Percentiles rank a stretch among this genome's conserved stretches.
Conservation (phyloP, 495 filamentous ascomycete species). For the Hypoxylon trugodes region DNA sequence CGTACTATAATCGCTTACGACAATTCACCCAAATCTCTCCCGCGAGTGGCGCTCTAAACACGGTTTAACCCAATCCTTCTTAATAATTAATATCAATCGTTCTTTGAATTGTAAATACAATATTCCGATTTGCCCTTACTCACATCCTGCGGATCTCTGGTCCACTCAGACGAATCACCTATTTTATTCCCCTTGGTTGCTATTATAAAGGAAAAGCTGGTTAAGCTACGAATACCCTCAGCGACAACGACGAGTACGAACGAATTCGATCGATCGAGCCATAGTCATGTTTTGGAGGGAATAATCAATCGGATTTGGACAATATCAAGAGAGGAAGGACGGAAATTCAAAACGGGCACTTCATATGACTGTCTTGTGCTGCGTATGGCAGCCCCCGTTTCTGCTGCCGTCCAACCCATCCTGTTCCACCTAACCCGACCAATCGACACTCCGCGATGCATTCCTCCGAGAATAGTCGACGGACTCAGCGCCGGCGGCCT, state of each 20-base stretch:
- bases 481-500: conserved; percentile 39
- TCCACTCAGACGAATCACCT: conserved; percentile 5
- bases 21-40: conserved; percentile 5
- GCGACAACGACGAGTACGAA: conserved; percentile 4
- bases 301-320: conserved; percentile 3
- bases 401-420: conserved; percentile 30
- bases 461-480: conserved; percentile 44
- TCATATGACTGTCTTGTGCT: conserved; percentile 20
- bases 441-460: conserved; percentile 40
- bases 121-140: conserved; percentile 9
- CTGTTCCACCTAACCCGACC: conserved; percentile 25
- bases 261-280: conserved; percentile 2
- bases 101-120: conserved; percentile 23
- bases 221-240: not conserved
- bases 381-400: conserved; percentile 42
- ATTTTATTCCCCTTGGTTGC: not conserved
- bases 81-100: conserved; percentile 26
- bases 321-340: not conserved
- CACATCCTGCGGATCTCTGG: conserved; percentile 2
- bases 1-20: conserved; percentile 3
- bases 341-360: conserved; percentile 8
- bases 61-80: not conserved
- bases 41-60: conserved; percentile 30
- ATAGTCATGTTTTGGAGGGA: not conserved
- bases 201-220: not conserved